These are phyloP conservation scores for Rheum nobile DNA, from an alignment of 148 eudicot genomes.

Conservation along the genomic window DNA sequence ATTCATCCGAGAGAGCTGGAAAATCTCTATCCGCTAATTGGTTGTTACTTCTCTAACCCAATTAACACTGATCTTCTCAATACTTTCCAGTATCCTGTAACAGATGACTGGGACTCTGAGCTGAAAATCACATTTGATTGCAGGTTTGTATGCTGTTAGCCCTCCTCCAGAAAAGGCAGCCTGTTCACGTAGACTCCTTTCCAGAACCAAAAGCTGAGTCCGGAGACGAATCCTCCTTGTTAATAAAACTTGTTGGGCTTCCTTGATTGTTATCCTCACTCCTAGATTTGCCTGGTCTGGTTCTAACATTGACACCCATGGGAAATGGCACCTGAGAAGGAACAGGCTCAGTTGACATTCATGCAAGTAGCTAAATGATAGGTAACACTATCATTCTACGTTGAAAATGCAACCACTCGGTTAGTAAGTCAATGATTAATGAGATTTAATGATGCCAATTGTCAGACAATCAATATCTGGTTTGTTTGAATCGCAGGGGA, in stretches of 20 bases:
- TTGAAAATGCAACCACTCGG: not conserved
- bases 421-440: not conserved
- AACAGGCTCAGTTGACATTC: not conserved
- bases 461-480: not conserved
- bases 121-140: constrained; percentile 1
- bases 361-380: not conserved
- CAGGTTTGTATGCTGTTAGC: constrained; percentile 24
- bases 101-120: not conserved
- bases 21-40: not conserved
- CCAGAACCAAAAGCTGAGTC: constrained; percentile 48
- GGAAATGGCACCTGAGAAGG: constrained; percentile 69
- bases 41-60: constrained; percentile 1
- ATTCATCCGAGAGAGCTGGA: constrained; percentile 4
- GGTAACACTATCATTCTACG: not conserved
- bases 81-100: not conserved
- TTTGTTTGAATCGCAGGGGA: no score
- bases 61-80: not conserved
- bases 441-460: not conserved
- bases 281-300: constrained; percentile 42
- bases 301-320: constrained; percentile 54
- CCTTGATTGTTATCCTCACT: constrained; percentile 46
- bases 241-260: constrained; percentile 16
- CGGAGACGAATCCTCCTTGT: constrained; percentile 40
- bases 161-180: constrained; percentile 9
- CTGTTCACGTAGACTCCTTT: constrained; percentile 46